Percentiles rank a stretch among this genome's conserved stretches.
phyloP scores from a whole-genome alignment of 805 yeast species.

The Saccharomycopsis fodiens region DNA sequence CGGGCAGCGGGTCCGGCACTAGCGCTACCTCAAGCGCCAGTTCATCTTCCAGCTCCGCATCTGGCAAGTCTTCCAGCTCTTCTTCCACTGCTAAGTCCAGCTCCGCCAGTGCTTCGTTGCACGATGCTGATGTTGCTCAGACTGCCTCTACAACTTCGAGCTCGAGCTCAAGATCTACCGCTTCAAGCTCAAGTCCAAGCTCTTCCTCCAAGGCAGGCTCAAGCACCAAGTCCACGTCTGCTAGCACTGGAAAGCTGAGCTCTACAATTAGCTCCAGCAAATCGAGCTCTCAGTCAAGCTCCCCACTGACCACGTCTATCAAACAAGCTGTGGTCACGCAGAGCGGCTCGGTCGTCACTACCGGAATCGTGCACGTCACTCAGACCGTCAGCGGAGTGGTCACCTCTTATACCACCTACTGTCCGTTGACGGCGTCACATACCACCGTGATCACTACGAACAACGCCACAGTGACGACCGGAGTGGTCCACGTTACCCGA shows the following conservation, averaged over 20 bases:
- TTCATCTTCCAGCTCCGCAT: neutral
- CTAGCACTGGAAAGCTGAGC: neutral
- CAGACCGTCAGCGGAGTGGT: conserved; percentile 6
- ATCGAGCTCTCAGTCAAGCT: conserved; percentile 21
- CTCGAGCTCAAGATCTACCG: too few species aligned
- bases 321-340: conserved; percentile 17
- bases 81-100: neutral
- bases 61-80: neutral
- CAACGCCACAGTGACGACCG: conserved; percentile 16
- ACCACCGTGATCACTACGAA: neutral
- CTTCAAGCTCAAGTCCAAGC: conserved; percentile 1
- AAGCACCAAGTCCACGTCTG: neutral
- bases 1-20: too few species aligned
- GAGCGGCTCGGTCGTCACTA: conserved; percentile 1
- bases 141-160: neutral
- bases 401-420: conserved; percentile 7
- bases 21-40: neutral
- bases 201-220: neutral
- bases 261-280: neutral
- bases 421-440: conserved; percentile 1
- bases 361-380: neutral
- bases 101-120: conserved; percentile 7
- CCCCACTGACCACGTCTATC: conserved; percentile 21
- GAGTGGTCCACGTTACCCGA: conserved; percentile 17
- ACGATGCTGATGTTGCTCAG: neutral